Base-by-base conservation (phyloP, 2,329 filamentous ascomycete genomes). In the Pestalotiopsis sp. region DNA sequence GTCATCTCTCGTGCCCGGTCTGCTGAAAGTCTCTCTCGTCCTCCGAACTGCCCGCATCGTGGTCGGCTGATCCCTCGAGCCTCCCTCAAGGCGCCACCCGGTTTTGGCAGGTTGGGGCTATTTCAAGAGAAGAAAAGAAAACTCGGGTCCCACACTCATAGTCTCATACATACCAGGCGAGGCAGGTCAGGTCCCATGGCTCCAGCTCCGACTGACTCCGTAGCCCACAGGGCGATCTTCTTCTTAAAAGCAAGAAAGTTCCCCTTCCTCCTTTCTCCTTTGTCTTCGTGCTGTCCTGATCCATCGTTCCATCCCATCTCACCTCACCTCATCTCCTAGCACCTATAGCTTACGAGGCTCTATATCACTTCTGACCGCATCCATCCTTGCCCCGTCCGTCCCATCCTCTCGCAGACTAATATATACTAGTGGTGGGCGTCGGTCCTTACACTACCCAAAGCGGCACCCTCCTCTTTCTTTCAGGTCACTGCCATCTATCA, bases 51-150 rank as follows among this genome's bases (percentile, higher is more conserved):
- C 38, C 59, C 36, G 27, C 27, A 13, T 25, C 61, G n/a, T 41
- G 38, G 61, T 64, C 39, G 61, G 61, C 61, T 64, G 61, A 49
- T 64, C 38, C 61, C 25, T 12, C 23, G 23, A 64, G 61, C 38
- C 14, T 64, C 38, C 39, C 14, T 36, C 31, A 11, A 64, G 49
- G 61, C 61, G 61, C 38, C 61, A 64, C 61, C 31, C 61, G 25
- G n/a, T 52, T 64, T 23, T 49, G 39, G 61, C 36, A 64, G 38
- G 41, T 23, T 52, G 41, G 36, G 61, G n/a, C 39, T 38, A 20
- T 20, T 38, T 25, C n/a, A 20, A 49, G n/a, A 9, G 25, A 36
- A 12, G 38, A 39, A 39, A 64, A 64, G 39, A 64, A 31, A 64
- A 64, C 38, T 13, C 49, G 20, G 61, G 41, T 64, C 61, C 41